These are phyloP conservation scores for Daedaleopsis sinensis DNA, from an alignment of 768 basidiomycete species.

Conservation along the genomic window DNA sequence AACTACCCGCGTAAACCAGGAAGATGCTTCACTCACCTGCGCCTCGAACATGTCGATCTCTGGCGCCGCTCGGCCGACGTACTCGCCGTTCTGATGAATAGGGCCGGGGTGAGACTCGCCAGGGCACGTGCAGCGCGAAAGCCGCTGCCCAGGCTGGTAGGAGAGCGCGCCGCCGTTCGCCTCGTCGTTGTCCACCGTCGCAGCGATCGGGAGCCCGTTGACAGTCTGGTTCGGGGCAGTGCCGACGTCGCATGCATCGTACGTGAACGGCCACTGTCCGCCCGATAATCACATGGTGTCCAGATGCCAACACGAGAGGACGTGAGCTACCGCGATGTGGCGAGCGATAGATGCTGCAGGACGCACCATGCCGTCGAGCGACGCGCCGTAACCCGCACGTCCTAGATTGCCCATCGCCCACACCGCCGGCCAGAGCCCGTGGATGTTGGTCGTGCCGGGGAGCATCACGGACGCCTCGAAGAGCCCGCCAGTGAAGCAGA, in stretches of 20 bases:
- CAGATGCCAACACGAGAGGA: no score
- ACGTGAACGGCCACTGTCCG: slow-evolving; percentile 76
- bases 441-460: slow-evolving; percentile 60
- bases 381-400: slow-evolving; percentile 85
- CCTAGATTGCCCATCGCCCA: slow-evolving; percentile 76
- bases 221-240: slow-evolving; percentile 66
- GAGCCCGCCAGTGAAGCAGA: slow-evolving; percentile 88
- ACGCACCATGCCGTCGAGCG: slow-evolving; percentile 77
- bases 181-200: slow-evolving; percentile 59
- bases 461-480: slow-evolving; percentile 65
- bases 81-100: slow-evolving; percentile 68
- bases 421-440: slow-evolving; percentile 52
- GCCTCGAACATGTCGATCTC: slow-evolving; percentile 94
- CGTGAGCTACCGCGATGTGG: no score
- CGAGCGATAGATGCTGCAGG: no score
- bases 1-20: slow-evolving; percentile 72
- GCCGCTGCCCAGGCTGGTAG: slow-evolving; percentile 79
- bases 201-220: slow-evolving; percentile 65
- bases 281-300: no score
- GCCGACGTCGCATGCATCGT: slow-evolving; percentile 75
- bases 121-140: slow-evolving; percentile 82
- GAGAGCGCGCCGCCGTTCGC: slow-evolving; percentile 49
- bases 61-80: slow-evolving; percentile 80
- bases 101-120: slow-evolving; percentile 88
- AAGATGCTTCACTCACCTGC: slow-evolving; percentile 65